phyloP scores from a whole-genome alignment of 2,329 filamentous ascomycete species.

The Pseudopithomyces chartarum region DNA sequence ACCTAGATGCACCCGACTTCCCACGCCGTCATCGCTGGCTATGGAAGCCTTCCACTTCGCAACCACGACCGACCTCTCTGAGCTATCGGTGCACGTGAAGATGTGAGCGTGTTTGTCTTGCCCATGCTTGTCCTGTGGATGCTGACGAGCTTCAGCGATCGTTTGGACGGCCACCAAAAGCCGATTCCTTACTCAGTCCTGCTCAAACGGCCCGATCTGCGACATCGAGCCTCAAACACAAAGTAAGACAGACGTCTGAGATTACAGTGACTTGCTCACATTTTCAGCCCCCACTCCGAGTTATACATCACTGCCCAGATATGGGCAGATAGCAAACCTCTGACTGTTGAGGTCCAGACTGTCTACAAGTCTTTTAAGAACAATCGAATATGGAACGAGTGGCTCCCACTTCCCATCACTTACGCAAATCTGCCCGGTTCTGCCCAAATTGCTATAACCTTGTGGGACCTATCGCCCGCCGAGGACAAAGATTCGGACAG shows the following conservation, averaged over 20 bases:
- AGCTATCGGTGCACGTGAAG: slow-evolving; percentile 67
- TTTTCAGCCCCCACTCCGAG: slow-evolving; percentile 74
- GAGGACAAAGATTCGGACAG: slow-evolving; percentile 71
- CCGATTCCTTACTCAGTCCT: slow-evolving; percentile 78
- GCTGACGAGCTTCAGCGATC: slow-evolving; percentile 59
- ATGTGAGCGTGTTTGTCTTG: slow-evolving; percentile 55
- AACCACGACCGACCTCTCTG: slow-evolving; percentile 79
- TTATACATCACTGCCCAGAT: slow-evolving; percentile 92
- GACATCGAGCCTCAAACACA: slow-evolving; percentile 85
- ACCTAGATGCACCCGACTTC: background rate
- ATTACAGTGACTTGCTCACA: background rate
- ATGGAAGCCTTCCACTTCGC: slow-evolving; percentile 99
- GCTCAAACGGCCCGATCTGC: slow-evolving; percentile 76
- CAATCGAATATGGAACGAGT: slow-evolving; percentile 85
- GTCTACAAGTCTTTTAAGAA: slow-evolving; percentile 88
- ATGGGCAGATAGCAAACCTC: slow-evolving; percentile 93
- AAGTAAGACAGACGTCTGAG: slow-evolving; percentile 56
- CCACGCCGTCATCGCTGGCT: slow-evolving; percentile 19
- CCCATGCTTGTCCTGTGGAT: background rate
- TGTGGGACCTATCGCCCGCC: slow-evolving; percentile 91
- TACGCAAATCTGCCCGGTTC: slow-evolving; percentile 83
- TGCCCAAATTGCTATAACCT: slow-evolving; percentile 84
- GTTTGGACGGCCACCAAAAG: slow-evolving; percentile 78
- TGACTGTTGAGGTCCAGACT: slow-evolving; percentile 91
- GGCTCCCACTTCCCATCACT: slow-evolving; percentile 84